These are phyloP conservation scores for Coemansia sp. DNA, from an alignment of 192 early-diverging fungal genomes.

Conservation along the genomic window DNA sequence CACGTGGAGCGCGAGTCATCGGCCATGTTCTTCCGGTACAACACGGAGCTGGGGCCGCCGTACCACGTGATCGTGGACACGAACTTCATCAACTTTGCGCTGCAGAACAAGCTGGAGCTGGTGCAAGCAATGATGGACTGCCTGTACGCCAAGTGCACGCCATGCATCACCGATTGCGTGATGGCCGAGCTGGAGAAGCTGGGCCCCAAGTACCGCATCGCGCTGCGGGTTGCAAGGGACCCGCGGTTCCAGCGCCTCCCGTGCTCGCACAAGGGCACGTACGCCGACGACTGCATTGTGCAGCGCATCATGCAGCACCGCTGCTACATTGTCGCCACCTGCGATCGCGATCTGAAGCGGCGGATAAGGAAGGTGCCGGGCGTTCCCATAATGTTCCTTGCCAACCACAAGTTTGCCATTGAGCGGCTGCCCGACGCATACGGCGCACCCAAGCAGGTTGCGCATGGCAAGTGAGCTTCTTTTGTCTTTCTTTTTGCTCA, in stretches of 20 bases:
- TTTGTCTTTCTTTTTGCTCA: neutral
- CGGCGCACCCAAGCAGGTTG: slow-evolving; percentile 31
- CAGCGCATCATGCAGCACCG: slow-evolving; percentile 90
- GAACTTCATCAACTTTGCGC: slow-evolving; percentile 99
- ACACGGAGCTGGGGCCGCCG: slow-evolving; percentile 92
- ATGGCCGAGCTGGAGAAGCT: slow-evolving; percentile 99
- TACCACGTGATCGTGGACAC: slow-evolving; percentile 97
- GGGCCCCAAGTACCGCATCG: slow-evolving; percentile 94
- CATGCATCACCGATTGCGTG: slow-evolving; percentile 98
- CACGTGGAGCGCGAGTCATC: slow-evolving; percentile 40
- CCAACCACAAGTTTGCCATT: slow-evolving; percentile 86
- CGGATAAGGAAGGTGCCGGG: slow-evolving; percentile 95
- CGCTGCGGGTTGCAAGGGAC: slow-evolving; percentile 90
- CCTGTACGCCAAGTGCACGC: slow-evolving; percentile 96
- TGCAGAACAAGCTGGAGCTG: slow-evolving; percentile 98
- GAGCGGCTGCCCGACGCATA: slow-evolving; percentile 88
- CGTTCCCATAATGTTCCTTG: slow-evolving; percentile 97
- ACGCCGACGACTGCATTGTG: slow-evolving; percentile 99
- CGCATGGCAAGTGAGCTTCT: neutral
- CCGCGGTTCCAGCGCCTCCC: slow-evolving; percentile 96
- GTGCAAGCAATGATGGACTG: slow-evolving; percentile 99
- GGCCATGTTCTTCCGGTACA: slow-evolving; percentile 94
- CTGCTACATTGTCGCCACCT: slow-evolving; percentile 98
- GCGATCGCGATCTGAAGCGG: slow-evolving; percentile 94
- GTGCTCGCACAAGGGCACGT: slow-evolving; percentile 97